phyloP scores from a whole-genome alignment of 441 rosid genomes.

The Erysimum pusillum region DNA sequence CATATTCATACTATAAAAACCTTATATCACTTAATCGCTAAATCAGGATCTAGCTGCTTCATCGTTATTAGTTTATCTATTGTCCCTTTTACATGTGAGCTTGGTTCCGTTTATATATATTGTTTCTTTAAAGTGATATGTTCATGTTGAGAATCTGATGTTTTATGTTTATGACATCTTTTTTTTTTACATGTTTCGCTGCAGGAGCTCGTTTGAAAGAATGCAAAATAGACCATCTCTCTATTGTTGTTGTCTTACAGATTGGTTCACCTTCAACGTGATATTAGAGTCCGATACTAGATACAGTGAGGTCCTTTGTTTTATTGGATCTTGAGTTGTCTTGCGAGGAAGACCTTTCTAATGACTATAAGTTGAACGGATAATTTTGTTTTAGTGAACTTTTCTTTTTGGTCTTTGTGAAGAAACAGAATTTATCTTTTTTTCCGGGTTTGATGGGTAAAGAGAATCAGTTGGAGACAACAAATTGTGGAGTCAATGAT shows the following conservation, averaged over 20 bases:
- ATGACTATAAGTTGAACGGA: constrained; percentile 28
- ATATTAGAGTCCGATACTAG: constrained; percentile 10
- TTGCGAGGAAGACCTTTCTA: constrained; percentile 16
- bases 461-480: constrained; percentile 57
- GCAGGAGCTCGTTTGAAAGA: constrained; percentile 42
- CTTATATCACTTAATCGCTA: constrained; percentile 5
- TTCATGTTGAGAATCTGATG: constrained; percentile 23
- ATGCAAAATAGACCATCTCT: constrained; percentile 32
- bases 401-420: constrained; percentile 28
- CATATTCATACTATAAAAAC: constrained; percentile 14
- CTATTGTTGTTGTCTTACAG: background rate
- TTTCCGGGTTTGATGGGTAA: constrained; percentile 64
- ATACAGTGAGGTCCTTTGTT: constrained; percentile 33
- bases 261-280: constrained; percentile 19
- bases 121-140: background rate
- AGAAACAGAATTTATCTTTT: constrained; percentile 25
- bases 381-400: constrained; percentile 23
- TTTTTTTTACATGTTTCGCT: constrained; percentile 11
- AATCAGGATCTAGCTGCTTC: constrained; percentile 14
- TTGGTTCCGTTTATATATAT: constrained; percentile 18
- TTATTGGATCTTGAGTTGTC: constrained; percentile 34
- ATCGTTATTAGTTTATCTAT: constrained; percentile 36
- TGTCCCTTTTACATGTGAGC: constrained; percentile 41
- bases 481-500: constrained; percentile 53
- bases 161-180: constrained; percentile 36